Evolutionary conservation across 2,329 filamentous ascomycete genomes (phyloP), one percentile per base, ranked within the genome.

Genomic region (Trichoderma guizhouense): DNA sequence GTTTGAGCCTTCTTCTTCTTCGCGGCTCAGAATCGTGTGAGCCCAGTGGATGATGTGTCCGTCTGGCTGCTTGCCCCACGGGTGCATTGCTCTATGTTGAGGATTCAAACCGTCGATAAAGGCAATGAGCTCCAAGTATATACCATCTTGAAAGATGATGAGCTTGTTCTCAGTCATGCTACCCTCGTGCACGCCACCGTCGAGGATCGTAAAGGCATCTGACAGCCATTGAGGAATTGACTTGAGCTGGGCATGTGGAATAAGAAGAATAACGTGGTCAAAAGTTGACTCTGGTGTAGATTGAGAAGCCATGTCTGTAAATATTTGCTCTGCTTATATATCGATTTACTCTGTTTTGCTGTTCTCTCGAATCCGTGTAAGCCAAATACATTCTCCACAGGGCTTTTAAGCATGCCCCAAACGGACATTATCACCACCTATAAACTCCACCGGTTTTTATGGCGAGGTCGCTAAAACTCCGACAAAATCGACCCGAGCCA

Each of bases 21-120:
- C 53, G 18, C 12, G 65, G 8, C 53, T 47, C 1, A 68, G 18
- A 14, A 68, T 68, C 5, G 65, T 68, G 8, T 68, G 53, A 7
- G 65, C 65, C 65, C 65, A 68, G 65, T 68, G 65, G 53, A 68
- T 60, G 12, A 68, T 68, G 5, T 47, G 65, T 21, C 65, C 65
- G 7, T 68, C 65, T 0, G 34, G 53, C 1, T 68, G 65, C 36
- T 32, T 68, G 12, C 65, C 65, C 65, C 65, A 68, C 5, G 65
- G 65, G 2, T 68, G 65, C 65, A 68, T 43, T 28, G 65, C 34
- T n/a, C 34, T 68, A 15, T 68, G 53, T 1, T 43, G 34, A 0
- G 65, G 53, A 7, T 47, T 51, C 3, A 68, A 15, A 7, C 65
- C 65, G 3, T 68, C 65, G 1, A 24, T 34, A 47, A 68, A 68